Evolutionary conservation across 75 land plant genomes (phyloP), one percentile per base, ranked within the genome.

Genomic region (Pinus tabuliformis): DNA sequence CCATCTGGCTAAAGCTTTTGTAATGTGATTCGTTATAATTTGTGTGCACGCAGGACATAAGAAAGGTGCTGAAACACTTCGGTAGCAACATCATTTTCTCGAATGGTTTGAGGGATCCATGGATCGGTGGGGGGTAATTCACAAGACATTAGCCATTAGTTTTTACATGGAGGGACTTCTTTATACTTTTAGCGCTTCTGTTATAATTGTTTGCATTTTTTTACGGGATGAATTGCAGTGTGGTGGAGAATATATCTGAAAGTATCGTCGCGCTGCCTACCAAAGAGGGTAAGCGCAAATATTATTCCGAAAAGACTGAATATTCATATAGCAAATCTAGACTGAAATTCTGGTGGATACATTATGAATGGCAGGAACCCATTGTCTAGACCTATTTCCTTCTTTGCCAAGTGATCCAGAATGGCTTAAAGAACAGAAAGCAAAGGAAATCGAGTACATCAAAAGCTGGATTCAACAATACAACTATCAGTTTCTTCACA

Each of bases 341-440:
- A 37, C 4, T 4, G 11, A 49, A 49, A 9, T 1, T 8, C 0
- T 49, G 2, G 2, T 1, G 8, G n/a, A 0, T 45, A 8, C 6
- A 7, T 45, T 0, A 49, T 9, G 52, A 49, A 49, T 8, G 0
- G 52, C 2, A 49, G 52, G 52, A 49, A 9, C 11, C 9, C 52
- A 49, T 49, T 49, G 11, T 11, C 0, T 1, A 0, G 52, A 49
- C 52, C 0, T 49, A 0, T 8, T 0, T 49, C 0, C 11, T 49
- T 63, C 93, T 26, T 89, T 87, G 18, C 33, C 81, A 1, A 68
- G 83, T 3, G 96, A 95, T 73, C 98, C 98, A n/a, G 83, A 83
- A 22, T 95, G 98, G 98, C 78, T 95, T 30, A 65, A 85, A 24
- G 82, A 95, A 64, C 93, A 86, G 77, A 83, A 93, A 60, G 71